Evolutionary conservation across 495 filamentous ascomycete species (phyloP), one percentile per base, ranked within the genome.

Genomic region (Neurospora sp.): DNA sequence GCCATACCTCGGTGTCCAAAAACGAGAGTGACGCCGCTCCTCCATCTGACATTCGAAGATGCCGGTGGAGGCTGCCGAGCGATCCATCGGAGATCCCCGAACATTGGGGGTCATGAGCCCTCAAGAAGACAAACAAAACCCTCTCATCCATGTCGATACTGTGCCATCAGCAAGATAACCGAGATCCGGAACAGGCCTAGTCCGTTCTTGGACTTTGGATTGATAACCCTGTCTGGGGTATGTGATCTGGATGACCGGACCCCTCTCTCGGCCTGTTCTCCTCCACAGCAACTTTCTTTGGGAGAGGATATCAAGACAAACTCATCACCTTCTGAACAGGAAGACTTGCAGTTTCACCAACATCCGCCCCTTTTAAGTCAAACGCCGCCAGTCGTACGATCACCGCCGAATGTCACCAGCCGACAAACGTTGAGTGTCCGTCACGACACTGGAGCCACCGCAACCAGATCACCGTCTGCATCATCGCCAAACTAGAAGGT

Each of bases 391-490:
- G 23, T 62, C 54, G 23, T 14, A 16, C 5, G 0, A 31, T 62
- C 23, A 31, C 0, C 12, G 0, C 5, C 0, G 5, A 31, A 5
- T 31, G 2, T 62, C 23, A 0, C 2, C 12, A 0, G 23, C 0
- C 23, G 23, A 62, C 5, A 59, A 62, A 62, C 54, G 12, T 62
- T 31, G 54, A 62, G 23, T 62, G 54, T 62, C 23, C 1, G 54
- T 62, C 54, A 62, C 12, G 23, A 16, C 5, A 0, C 23, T 27
- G 12, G 23, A 62, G 5, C 0, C 0, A 23, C 9, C 0, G n/a
- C 44, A 11, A 12, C 44, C 44, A 48, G 2, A 10, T 0, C 0
- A 31, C 23, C 23, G 20, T 31, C 11, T 3, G 10, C 11, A 3
- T 16, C 23, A 62, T 62, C 0, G 2, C 2, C 48, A 0, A 31